phyloP scores from a whole-genome alignment of 495 filamentous ascomycete species.

The Amphirosellinia nigrospora region DNA sequence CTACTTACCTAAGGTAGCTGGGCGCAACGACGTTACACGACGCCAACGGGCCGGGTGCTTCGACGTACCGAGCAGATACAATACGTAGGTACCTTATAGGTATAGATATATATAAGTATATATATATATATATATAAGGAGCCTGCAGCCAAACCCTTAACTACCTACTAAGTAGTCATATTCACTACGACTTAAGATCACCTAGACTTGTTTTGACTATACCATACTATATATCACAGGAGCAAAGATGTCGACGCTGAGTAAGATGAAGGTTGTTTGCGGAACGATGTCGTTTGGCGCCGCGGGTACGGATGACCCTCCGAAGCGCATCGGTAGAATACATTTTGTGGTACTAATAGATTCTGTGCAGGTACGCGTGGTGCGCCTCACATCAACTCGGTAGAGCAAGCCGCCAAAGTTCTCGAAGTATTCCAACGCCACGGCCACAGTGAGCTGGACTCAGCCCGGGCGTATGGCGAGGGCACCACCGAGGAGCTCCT shows the following conservation, averaged over 20 bases:
- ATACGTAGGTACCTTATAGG: too few relatives aligned
- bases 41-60: background rate
- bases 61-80: background rate
- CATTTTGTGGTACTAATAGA: background rate
- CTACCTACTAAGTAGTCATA: background rate
- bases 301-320: constrained; percentile 5
- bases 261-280: constrained; percentile 24
- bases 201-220: background rate
- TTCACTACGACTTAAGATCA: background rate
- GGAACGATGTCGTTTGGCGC: constrained; percentile 36
- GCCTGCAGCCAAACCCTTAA: too few relatives aligned
- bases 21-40: background rate
- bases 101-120: too few relatives aligned
- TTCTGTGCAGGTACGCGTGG: constrained; percentile 24
- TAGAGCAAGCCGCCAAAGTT: constrained; percentile 50
- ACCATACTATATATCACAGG: too few relatives aligned
- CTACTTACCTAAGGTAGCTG: background rate
- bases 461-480: constrained; percentile 58
- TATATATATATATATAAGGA: background rate
- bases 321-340: background rate
- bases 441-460: constrained; percentile 65
- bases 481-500: constrained; percentile 60
- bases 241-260: constrained; percentile 7
- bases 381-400: constrained; percentile 31
- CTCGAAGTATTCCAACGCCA: constrained; percentile 53